A percentile compares a stretch with the other conserved stretches of the same genome.
Conservation (phyloP, 352 stramenopile genomes). For the Phytophthora pseudosyringae region DNA sequence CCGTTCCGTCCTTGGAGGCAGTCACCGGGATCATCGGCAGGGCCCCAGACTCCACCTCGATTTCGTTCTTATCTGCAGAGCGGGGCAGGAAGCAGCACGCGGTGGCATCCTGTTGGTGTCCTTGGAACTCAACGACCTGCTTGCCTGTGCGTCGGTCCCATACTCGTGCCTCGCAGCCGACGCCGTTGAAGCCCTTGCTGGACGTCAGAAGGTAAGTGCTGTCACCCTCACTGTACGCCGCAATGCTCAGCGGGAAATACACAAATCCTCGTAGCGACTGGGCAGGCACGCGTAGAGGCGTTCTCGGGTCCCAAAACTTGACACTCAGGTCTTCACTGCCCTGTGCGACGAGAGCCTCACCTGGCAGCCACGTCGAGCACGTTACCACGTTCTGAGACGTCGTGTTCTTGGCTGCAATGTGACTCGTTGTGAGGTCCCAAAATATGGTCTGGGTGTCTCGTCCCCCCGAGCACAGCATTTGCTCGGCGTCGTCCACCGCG, state of each 20-base stretch:
- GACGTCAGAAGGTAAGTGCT: constrained; percentile 76
- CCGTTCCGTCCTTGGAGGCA: constrained; percentile 80
- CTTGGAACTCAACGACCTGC: constrained; percentile 60
- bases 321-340: constrained; percentile 85
- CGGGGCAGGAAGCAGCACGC: constrained; percentile 69
- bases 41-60: constrained; percentile 8
- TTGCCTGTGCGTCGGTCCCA: constrained; percentile 80
- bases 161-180: constrained; percentile 77
- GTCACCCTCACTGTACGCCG: constrained; percentile 34
- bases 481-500: constrained; percentile 56
- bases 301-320: constrained; percentile 81
- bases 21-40: constrained; percentile 51
- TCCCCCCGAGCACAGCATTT: constrained; percentile 74
- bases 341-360: constrained; percentile 66
- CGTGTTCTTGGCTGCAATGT: constrained; percentile 63
- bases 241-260: constrained; percentile 82
- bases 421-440: constrained; percentile 70
- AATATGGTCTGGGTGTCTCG: constrained; percentile 85
- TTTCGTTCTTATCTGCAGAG: constrained; percentile 9
- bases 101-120: constrained; percentile 80
- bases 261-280: constrained; percentile 76
- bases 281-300: constrained; percentile 47
- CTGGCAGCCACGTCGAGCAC: constrained; percentile 81
- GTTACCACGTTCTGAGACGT: constrained; percentile 87
- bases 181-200: constrained; percentile 87